Evolutionary conservation across 169 alveolate species (phyloP).

Genomic region (Perkinsus olseni): DNA sequence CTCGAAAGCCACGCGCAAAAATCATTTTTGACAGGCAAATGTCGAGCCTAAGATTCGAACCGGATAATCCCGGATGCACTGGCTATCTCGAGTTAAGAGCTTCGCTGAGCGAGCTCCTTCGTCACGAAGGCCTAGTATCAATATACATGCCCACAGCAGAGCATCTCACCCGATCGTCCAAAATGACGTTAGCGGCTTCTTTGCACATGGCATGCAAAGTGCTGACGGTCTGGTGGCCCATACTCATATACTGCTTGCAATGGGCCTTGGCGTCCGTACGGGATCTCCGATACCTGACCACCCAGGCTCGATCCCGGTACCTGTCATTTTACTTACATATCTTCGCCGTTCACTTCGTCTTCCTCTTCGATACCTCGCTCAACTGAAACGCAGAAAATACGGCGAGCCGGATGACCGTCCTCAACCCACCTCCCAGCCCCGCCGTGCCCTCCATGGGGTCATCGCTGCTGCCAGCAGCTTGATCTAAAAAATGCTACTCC

Average conservation of each 20-base stretch:
- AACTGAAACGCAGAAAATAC: not conserved
- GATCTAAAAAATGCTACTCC: not conserved
- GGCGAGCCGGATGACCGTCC: not conserved
- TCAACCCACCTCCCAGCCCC: not conserved
- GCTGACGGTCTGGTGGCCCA: slow-evolving; percentile 8
- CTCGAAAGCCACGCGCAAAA: no score
- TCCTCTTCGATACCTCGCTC: not conserved
- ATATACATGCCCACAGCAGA: no score
- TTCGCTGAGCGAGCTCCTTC: no score
- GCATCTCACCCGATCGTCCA: not conserved
- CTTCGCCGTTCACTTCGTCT: slow-evolving; percentile 9
- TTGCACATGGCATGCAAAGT: not conserved
- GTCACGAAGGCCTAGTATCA: no score
- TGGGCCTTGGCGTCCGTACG: slow-evolving; percentile 10
- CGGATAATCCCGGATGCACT: no score
- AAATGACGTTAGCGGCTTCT: not conserved
- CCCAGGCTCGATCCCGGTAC: not conserved
- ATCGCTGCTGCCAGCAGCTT: not conserved
- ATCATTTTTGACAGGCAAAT: no score
- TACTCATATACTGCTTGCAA: slow-evolving; percentile 4
- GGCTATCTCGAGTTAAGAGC: no score
- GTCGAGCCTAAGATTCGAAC: no score
- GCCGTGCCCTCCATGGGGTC: not conserved
- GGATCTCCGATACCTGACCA: not conserved
- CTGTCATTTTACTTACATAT: not conserved